phyloP scores from a whole-genome alignment of 805 yeast species.

The Candida schatavii region DNA sequence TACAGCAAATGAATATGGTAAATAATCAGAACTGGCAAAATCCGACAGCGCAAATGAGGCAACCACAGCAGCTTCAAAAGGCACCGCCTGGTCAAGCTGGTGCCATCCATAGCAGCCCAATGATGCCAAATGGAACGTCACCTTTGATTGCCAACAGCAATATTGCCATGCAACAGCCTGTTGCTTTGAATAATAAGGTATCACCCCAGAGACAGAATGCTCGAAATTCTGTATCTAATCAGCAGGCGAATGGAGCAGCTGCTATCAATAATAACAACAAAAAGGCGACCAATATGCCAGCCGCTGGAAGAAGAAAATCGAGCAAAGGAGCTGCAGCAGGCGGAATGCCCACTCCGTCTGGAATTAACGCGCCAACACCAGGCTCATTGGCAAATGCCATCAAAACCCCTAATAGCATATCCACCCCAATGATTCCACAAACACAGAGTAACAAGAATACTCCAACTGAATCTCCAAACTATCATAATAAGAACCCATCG shows the following conservation, averaged over 20 bases:
- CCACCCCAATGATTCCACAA: constrained; percentile 37
- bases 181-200: background rate
- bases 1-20: constrained; percentile 11
- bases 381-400: constrained; percentile 36
- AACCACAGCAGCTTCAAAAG: background rate
- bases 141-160: constrained; percentile 4
- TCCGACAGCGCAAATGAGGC: background rate
- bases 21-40: constrained; percentile 14
- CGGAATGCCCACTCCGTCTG: constrained; percentile 34
- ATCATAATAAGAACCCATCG: constrained; percentile 11
- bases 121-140: constrained; percentile 6
- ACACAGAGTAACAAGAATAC: constrained; percentile 40
- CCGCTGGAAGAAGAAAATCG: constrained; percentile 11
- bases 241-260: background rate
- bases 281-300: constrained; percentile 16
- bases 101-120: constrained; percentile 1
- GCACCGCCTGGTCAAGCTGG: constrained; percentile 10
- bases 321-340: constrained; percentile 12
- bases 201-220: constrained; percentile 4
- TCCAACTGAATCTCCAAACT: constrained; percentile 38
- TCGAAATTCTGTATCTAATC: background rate
- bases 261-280: constrained; percentile 18
- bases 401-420: constrained; percentile 43
- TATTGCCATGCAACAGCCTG: constrained; percentile 1
- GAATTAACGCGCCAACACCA: constrained; percentile 33